Percentiles rank a stretch among this genome's conserved stretches.
These are phyloP conservation scores for Saturnispora serradocipensis DNA, from an alignment of 805 yeast species.

Conservation along the genomic window DNA sequence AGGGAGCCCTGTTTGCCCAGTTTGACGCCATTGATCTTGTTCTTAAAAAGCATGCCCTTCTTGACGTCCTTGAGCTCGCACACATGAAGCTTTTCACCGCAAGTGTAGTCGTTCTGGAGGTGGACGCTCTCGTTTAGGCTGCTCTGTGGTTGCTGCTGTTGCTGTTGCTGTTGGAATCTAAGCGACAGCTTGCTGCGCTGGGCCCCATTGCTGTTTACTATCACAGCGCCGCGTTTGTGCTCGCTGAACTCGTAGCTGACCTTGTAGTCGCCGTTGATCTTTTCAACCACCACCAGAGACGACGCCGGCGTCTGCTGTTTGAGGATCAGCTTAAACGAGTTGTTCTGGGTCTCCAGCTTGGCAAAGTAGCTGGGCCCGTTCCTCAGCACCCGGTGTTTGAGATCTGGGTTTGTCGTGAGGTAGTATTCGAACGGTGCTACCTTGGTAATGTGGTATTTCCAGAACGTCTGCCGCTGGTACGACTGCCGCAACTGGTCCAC, in stretches of 20 bases:
- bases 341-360: constrained; percentile 25
- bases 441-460: constrained; percentile 57
- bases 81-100: constrained; percentile 13
- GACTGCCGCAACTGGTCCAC: constrained; percentile 8
- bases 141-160: too few relatives aligned
- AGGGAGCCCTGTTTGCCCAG: constrained; percentile 24
- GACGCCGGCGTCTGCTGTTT: constrained; percentile 17
- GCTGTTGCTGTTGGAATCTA: not conserved
- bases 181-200: not conserved
- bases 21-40: constrained; percentile 24
- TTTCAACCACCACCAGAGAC: constrained; percentile 19
- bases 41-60: constrained; percentile 16
- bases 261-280: constrained; percentile 17
- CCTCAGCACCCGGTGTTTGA: constrained; percentile 48
- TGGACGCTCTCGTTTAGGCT: not conserved
- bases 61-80: constrained; percentile 19
- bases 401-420: constrained; percentile 59
- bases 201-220: not conserved
- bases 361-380: constrained; percentile 57
- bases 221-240: constrained; percentile 12
- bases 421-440: constrained; percentile 44
- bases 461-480: constrained; percentile 27
- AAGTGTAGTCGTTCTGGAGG: constrained; percentile 13
- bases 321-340: constrained; percentile 28
- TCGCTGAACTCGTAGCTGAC: constrained; percentile 14